phyloP scores from a whole-genome alignment of 1,139 yeast species.

The Suhomyces guaymorum region DNA sequence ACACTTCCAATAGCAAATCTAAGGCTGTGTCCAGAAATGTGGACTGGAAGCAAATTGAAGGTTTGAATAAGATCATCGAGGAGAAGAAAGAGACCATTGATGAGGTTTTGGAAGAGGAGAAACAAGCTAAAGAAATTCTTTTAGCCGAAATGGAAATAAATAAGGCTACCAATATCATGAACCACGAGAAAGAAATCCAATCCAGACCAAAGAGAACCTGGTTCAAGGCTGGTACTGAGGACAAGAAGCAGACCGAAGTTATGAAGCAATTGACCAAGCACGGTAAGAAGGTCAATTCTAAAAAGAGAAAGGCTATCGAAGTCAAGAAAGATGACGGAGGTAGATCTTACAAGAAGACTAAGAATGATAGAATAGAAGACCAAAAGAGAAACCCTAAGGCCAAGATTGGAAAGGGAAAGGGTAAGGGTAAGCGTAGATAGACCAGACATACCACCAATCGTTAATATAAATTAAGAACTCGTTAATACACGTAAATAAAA shows the following conservation, averaged over 20 bases:
- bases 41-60: slow-evolving; percentile 82
- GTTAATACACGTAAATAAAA: no score
- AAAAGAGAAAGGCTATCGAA: slow-evolving; percentile 33
- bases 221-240: slow-evolving; percentile 83
- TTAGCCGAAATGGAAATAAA: slow-evolving; percentile 89
- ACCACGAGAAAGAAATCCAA: slow-evolving; percentile 77
- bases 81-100: slow-evolving; percentile 59
- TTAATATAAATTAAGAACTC: no score
- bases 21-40: slow-evolving; percentile 80
- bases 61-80: slow-evolving; percentile 59
- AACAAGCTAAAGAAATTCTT: slow-evolving; percentile 79
- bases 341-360: slow-evolving; percentile 71
- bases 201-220: slow-evolving; percentile 95
- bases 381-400: slow-evolving; percentile 40
- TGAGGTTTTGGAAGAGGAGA: slow-evolving; percentile 85
- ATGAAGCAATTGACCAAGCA: slow-evolving; percentile 48
- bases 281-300: slow-evolving; percentile 38
- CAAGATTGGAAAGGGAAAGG: slow-evolving; percentile 18
- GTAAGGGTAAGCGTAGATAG: slow-evolving; percentile 11
- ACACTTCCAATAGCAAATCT: slow-evolving; percentile 35
- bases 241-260: slow-evolving; percentile 48
- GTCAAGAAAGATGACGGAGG: slow-evolving; percentile 44
- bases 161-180: slow-evolving; percentile 81
- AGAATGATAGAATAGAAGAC: slow-evolving; percentile 55
- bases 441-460: no score